Conservation (phyloP, 805 yeast species). For the Candida glaebosa region DNA sequence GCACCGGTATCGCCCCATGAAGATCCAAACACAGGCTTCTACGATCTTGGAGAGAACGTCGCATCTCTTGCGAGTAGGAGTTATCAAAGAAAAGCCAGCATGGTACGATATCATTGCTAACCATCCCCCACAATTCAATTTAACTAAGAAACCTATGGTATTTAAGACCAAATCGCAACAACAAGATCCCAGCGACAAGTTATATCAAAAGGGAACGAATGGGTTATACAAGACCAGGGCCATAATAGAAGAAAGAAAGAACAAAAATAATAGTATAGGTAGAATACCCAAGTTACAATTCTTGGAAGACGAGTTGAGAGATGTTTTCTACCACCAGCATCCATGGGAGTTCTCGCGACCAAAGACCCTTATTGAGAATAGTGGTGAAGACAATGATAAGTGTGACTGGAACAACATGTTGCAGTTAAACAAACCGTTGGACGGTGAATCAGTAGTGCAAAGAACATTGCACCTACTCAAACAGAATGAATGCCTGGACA, state of each 20-base stretch:
- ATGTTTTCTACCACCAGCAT: constrained; percentile 83
- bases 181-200: constrained; percentile 23
- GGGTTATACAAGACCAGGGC: constrained; percentile 46
- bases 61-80: constrained; percentile 65
- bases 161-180: constrained; percentile 21
- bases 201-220: neutral
- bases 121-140: constrained; percentile 72
- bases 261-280: constrained; percentile 39
- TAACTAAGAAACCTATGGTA: constrained; percentile 44
- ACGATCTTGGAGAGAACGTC: constrained; percentile 80
- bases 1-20: constrained; percentile 35
- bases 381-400: constrained; percentile 51
- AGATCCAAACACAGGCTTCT: constrained; percentile 66
- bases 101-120: constrained; percentile 87
- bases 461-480: constrained; percentile 39
- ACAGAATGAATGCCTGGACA: constrained; percentile 22
- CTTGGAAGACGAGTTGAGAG: constrained; percentile 78
- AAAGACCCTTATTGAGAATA: constrained; percentile 73
- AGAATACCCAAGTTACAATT: constrained; percentile 53
- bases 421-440: constrained; percentile 71
- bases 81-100: constrained; percentile 70
- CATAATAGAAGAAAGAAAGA: constrained; percentile 30
- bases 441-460: constrained; percentile 69
- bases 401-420: constrained; percentile 77
- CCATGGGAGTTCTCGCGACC: constrained; percentile 98